These are phyloP conservation scores for Cerioporus squamosus DNA, from an alignment of 1,284 basidiomycete genomes.

Conservation along the genomic window DNA sequence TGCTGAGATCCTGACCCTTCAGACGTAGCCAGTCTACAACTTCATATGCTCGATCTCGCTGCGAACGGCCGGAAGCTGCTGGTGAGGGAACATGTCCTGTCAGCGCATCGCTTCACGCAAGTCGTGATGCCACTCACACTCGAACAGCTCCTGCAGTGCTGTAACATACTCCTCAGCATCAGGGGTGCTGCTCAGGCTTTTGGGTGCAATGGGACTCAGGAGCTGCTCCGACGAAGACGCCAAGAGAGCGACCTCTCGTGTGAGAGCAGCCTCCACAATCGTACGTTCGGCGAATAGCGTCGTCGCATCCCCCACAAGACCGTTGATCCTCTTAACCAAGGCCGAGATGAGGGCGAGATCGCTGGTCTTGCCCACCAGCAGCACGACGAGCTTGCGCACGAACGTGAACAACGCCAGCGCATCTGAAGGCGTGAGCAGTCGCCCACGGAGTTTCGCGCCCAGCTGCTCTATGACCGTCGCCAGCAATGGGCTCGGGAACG, in stretches of 20 bases:
- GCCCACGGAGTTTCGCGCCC: constrained; percentile 58
- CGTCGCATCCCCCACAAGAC: constrained; percentile 27
- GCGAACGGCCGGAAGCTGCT: constrained; percentile 41
- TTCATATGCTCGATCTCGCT: constrained; percentile 49
- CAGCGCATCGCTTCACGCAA: no score
- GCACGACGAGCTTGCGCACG: constrained; percentile 61
- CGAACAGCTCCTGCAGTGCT: constrained; percentile 42
- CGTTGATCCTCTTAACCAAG: constrained; percentile 44
- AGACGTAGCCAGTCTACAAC: constrained; percentile 66
- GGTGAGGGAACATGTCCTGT: neutral
- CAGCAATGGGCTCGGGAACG: constrained; percentile 70
- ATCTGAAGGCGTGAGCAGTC: constrained; percentile 60
- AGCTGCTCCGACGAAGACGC: constrained; percentile 37
- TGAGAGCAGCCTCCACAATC: constrained; percentile 48
- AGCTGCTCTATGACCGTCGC: constrained; percentile 82
- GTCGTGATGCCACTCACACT: constrained; percentile 41
- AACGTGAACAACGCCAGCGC: constrained; percentile 66
- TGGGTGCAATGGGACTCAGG: constrained; percentile 14
- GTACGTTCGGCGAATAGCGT: constrained; percentile 39
- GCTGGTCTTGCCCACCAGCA: constrained; percentile 58
- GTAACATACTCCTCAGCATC: constrained; percentile 45
- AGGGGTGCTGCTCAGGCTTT: constrained; percentile 5
- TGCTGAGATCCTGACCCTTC: constrained; percentile 38
- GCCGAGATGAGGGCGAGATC: constrained; percentile 41
- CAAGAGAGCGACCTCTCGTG: constrained; percentile 48